These are phyloP conservation scores for Triticum timopheevii DNA, from an alignment of 176 grass and related monocot genomes.

Conservation along the genomic window DNA sequence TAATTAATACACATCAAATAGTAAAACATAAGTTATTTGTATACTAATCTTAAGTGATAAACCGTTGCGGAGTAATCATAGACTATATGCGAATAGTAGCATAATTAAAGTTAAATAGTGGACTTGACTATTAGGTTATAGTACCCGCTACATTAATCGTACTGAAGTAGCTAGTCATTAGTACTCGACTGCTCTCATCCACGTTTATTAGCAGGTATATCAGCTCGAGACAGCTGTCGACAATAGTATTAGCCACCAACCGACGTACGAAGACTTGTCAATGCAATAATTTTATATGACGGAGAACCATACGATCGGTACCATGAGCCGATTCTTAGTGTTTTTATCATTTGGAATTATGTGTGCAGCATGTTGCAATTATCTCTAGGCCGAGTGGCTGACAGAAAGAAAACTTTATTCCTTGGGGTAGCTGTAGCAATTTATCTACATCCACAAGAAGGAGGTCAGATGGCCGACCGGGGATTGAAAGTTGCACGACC, in stretches of 20 bases:
- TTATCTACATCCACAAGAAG: background rate
- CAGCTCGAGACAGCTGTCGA: background rate
- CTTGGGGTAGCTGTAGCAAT: background rate
- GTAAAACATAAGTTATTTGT: background rate
- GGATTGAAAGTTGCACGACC: background rate
- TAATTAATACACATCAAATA: background rate
- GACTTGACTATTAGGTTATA: background rate
- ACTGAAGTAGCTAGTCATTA: background rate
- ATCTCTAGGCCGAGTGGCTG: background rate
- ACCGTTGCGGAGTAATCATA: background rate
- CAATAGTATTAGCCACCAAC: background rate
- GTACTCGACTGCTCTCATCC: background rate
- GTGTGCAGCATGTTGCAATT: background rate
- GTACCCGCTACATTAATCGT: background rate
- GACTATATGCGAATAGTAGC: background rate
- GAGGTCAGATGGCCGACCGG: background rate
- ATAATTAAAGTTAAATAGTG: background rate
- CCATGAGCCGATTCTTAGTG: background rate
- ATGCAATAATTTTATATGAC: background rate
- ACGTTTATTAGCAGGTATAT: background rate
- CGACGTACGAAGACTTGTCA: background rate
- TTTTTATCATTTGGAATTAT: background rate
- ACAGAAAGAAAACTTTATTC: background rate
- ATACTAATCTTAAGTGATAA: background rate
- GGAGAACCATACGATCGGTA: background rate